Evolutionary conservation across 2,329 filamentous ascomycete genomes (phyloP).

Genomic region (Aspergillus sp.): DNA sequence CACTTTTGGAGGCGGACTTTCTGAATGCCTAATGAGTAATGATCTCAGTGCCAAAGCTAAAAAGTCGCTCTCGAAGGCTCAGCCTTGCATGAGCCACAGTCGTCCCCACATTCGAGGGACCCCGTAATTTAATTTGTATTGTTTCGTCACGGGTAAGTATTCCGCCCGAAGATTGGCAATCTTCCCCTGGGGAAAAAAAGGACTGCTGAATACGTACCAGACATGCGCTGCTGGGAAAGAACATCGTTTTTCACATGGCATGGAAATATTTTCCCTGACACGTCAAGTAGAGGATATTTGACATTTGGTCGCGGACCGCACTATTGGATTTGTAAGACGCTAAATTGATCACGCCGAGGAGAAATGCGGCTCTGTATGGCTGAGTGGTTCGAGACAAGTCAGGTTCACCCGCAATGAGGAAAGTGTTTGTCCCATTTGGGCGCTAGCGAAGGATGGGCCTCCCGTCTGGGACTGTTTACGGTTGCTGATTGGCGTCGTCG

Average conservation of each 20-base stretch:
- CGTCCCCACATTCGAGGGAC: conserved; percentile 5
- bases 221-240: no score
- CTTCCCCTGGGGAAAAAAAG: not conserved
- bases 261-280: conserved; percentile 6
- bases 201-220: not conserved
- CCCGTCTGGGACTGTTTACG: conserved; percentile 14
- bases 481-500: conserved; percentile 19
- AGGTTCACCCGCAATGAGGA: conserved; percentile 17
- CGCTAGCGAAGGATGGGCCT: conserved; percentile 19
- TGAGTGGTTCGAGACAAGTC: conserved; percentile 8
- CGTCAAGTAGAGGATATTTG: not conserved
- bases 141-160: not conserved
- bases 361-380: conserved; percentile 21
- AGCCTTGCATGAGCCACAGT: conserved; percentile 23
- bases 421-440: conserved; percentile 16
- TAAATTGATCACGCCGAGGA: conserved; percentile 4
- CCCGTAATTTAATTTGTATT: conserved; percentile 2
- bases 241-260: conserved; percentile 3
- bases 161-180: not conserved
- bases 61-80: conserved; percentile 2
- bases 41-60: no score
- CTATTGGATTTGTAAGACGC: conserved; percentile 5
- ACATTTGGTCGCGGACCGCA: conserved; percentile 2
- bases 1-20: no score
- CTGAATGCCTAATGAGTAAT: no score